Conservation (phyloP, 2,329 filamentous ascomycete genomes). For the Calonectria naviculata region DNA sequence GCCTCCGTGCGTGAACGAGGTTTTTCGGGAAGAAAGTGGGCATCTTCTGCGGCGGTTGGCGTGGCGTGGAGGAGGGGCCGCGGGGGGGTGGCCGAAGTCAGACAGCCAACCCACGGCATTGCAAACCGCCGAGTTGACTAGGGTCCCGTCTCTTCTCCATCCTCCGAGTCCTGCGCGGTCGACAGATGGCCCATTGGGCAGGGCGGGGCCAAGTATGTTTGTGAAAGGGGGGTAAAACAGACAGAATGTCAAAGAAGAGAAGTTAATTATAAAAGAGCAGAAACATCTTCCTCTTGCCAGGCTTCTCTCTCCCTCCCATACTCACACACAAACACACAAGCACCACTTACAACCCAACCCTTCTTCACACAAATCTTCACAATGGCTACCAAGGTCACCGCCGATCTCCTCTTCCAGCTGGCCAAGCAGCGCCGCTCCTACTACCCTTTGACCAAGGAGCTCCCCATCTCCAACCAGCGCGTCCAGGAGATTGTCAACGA, state of each 20-base stretch:
- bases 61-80: conserved; percentile 1
- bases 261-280: conserved; percentile 7
- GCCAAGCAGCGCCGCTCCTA: conserved; percentile 75
- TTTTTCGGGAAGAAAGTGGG: neutral
- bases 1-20: neutral
- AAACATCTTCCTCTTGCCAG: neutral
- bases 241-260: neutral
- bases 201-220: neutral
- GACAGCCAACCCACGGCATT: neutral
- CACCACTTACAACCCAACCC: conserved; percentile 24
- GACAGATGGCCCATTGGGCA: neutral
- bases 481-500: conserved; percentile 74
- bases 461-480: conserved; percentile 61
- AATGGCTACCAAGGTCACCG: conserved; percentile 56
- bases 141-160: neutral
- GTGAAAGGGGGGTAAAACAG: neutral
- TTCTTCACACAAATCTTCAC: conserved; percentile 42
- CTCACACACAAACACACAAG: conserved; percentile 5
- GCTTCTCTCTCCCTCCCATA: neutral
- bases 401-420: conserved; percentile 69
- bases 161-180: neutral
- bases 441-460: conserved; percentile 75
- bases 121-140: neutral
- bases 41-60: neutral
- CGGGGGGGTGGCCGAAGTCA: neutral